Conservation (phyloP, 2,329 filamentous ascomycete genomes). For the Penicillium sp. region DNA sequence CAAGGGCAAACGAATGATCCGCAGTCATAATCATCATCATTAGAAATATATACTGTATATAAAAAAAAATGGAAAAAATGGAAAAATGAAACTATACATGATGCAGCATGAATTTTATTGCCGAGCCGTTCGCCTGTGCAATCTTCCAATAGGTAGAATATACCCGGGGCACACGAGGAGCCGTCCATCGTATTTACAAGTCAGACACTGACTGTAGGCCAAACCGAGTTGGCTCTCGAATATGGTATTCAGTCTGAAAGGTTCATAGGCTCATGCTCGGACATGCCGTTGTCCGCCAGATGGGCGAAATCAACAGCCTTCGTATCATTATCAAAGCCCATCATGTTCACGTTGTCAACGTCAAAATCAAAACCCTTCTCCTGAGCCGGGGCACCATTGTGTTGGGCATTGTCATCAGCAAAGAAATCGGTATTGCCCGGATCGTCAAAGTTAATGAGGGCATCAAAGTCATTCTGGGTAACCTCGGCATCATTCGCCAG, state of each 20-base stretch:
- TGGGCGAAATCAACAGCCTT: slow-evolving; percentile 23
- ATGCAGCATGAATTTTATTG: slow-evolving; percentile 1
- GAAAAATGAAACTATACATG: slow-evolving; percentile 2
- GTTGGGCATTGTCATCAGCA: slow-evolving; percentile 27
- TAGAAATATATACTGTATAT: slow-evolving; percentile 13
- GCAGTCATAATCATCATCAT: slow-evolving; percentile 15
- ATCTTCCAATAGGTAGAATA: neutral
- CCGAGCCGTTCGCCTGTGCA: neutral
- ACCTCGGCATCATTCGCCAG: slow-evolving; percentile 47
- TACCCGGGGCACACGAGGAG: neutral
- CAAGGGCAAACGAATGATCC: slow-evolving; percentile 1
- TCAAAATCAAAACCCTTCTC: slow-evolving; percentile 26
- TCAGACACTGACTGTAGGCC: neutral
- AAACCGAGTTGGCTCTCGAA: neutral
- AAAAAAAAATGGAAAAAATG: neutral
- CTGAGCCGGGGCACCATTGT: neutral
- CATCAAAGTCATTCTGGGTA: slow-evolving; percentile 48
- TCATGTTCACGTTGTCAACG: slow-evolving; percentile 20
- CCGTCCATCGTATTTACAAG: neutral
- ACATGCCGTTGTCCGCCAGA: slow-evolving; percentile 8
- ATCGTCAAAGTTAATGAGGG: slow-evolving; percentile 49
- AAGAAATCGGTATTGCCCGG: slow-evolving; percentile 37
- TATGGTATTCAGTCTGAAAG: neutral
- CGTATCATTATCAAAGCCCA: slow-evolving; percentile 23
- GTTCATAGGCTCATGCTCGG: neutral